Base-by-base conservation (phyloP, 306 rosid genomes). In the Cicer chorassanicum region DNA sequence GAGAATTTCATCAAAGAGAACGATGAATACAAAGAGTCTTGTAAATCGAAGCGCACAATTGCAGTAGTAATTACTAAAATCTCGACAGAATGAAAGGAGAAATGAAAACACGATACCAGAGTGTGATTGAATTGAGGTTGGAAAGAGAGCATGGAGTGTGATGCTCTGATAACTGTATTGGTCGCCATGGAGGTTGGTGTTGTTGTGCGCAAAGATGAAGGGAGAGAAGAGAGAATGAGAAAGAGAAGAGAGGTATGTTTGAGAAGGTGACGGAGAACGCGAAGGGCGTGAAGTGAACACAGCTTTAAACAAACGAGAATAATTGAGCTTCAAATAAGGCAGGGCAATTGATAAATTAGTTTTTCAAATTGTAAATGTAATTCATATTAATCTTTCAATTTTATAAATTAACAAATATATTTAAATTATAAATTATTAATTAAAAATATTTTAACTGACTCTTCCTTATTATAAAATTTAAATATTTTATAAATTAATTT, bases 121-220 rank as follows among this genome's bases (percentile, higher is more conserved):
- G 2, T 21, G 12, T 9, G 84, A 60, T 66, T 72, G 2, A 70
- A 7, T 7, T n/a, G 66, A 36, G 34, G 68, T 12, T 8, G 63
- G 70, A 60, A 61, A 44, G 62, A 75, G 62, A 60, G 46, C 13
- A 10, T 0, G 29, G 76, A 60, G 43, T 56, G 70, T 3, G 80
- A 73, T 40, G 65, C 38, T 57, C 15, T 49, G 45, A 61, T 44
- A 34, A 65, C 1, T 13, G 66, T 24, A 36, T 70, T 75, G 4
- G 73, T 34, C 13, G 81, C 64, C 84, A 75, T 75, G 69, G 46
- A 13, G 55, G 24, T n/a, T 18, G 74, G 9, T 61, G 72, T 14
- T 49, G 36, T 21, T 8, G 62, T 49, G 62, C 39, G 78, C 9
- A 36, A 34, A 11, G 60, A 44, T 8, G 79, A 43, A 73, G 34